A percentile compares a stretch with the other conserved stretches of the same genome.
Conservation (phyloP, 306 rosid species). For the Casuarina cunninghamiana region DNA sequence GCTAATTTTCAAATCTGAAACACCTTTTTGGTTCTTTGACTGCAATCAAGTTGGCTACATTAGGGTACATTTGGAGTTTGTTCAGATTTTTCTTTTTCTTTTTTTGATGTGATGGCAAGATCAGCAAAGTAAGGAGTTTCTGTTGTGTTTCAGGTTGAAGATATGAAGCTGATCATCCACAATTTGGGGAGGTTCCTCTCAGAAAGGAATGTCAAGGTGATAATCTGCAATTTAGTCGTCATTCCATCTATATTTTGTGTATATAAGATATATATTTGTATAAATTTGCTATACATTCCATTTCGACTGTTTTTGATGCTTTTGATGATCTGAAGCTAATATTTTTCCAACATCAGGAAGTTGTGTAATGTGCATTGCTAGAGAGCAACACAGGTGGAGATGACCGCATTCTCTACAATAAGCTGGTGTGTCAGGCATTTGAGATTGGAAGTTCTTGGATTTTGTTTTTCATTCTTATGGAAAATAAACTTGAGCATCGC, state of each 20-base stretch:
- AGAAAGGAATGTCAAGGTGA: conserved; percentile 93
- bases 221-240: conserved; percentile 1
- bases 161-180: conserved; percentile 78
- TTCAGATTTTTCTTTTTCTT: background rate
- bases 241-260: background rate
- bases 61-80: conserved; percentile 53
- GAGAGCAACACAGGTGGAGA: conserved; percentile 97
- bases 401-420: conserved; percentile 78
- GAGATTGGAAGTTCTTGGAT: conserved; percentile 30
- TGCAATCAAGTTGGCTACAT: conserved; percentile 74
- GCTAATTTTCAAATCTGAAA: conserved; percentile 24
- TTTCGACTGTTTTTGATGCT: background rate
- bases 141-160: conserved; percentile 76
- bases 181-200: conserved; percentile 87
- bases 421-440: conserved; percentile 66
- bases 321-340: conserved; percentile 4
- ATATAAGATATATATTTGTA: background rate
- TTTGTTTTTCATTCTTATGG: background rate
- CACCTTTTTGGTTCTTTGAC: conserved; percentile 93
- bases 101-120: background rate
- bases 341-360: conserved; percentile 61
- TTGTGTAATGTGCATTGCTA: conserved; percentile 90
- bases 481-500: background rate
- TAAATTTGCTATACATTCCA: no score
- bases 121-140: conserved; percentile 12